These are phyloP conservation scores for Sporothrix euskadiensis DNA, from an alignment of 2,329 filamentous ascomycete species.

Conservation along the genomic window DNA sequence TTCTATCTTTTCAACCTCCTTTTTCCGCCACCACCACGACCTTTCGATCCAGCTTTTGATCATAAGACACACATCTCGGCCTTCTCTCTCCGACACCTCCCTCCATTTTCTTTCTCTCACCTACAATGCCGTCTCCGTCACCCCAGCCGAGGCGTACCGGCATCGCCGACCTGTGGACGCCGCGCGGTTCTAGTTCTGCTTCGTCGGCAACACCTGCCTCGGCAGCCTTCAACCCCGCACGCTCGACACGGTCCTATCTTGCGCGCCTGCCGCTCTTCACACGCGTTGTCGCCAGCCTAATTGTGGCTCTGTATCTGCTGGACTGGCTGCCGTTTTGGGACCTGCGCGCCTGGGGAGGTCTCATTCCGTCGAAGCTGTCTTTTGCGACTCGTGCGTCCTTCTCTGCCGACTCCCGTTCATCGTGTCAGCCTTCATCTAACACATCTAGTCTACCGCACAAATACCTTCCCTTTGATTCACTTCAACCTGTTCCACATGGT, in stretches of 20 bases:
- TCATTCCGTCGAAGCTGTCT: slow-evolving; percentile 75
- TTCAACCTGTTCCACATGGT: slow-evolving; percentile 75
- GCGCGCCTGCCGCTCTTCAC: slow-evolving; percentile 87
- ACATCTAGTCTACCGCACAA: slow-evolving; percentile 78
- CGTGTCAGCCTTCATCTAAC: not conserved
- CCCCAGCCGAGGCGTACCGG: slow-evolving; percentile 28
- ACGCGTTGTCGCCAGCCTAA: slow-evolving; percentile 64
- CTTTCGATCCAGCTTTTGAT: not conserved
- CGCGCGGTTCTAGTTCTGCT: slow-evolving; percentile 19
- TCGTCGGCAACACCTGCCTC: not conserved
- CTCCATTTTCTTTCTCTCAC: not conserved
- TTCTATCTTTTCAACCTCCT: not conserved
- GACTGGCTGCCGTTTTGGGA: slow-evolving; percentile 70
- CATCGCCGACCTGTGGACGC: slow-evolving; percentile 27
- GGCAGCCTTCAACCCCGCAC: slow-evolving; percentile 64
- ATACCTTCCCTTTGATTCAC: slow-evolving; percentile 89
- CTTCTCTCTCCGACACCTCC: not conserved
- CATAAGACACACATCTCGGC: not conserved
- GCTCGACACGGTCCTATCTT: slow-evolving; percentile 73
- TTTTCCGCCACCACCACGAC: not conserved
- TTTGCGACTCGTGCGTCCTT: slow-evolving; percentile 65
- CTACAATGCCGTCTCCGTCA: slow-evolving; percentile 28
- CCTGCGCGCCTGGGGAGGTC: slow-evolving; percentile 71
- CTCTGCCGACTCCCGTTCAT: no score
- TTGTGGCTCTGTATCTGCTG: slow-evolving; percentile 68